Conservation (phyloP, 257 asterid genomes). For the Solanum sitiens region DNA sequence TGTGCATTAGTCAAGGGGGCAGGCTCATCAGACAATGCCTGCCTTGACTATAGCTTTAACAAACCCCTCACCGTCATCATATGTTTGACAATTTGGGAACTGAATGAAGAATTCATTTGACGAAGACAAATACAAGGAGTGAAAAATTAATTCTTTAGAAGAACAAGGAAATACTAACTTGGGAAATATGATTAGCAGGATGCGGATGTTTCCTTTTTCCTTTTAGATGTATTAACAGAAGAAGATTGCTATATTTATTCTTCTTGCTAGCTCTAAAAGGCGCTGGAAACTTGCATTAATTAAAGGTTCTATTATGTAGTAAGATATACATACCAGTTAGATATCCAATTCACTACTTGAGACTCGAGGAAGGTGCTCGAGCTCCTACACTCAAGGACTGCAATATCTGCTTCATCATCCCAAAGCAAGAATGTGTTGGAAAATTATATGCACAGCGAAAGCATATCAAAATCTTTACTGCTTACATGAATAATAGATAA, state of each 20-base stretch:
- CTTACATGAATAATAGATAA: too few species aligned
- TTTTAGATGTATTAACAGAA: not conserved
- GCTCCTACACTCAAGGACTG: too few species aligned
- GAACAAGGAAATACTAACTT: too few species aligned
- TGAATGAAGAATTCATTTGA: slow-evolving; percentile 88
- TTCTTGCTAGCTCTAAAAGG: not conserved
- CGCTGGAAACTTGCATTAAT: not conserved
- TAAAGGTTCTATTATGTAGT: not conserved
- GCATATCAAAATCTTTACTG: too few species aligned
- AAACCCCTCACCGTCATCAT: slow-evolving; percentile 54
- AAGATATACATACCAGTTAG: not conserved
- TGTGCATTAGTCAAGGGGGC: slow-evolving; percentile 59
- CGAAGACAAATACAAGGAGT: not conserved
- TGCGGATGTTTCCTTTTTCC: too few species aligned
- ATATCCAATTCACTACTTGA: not conserved
- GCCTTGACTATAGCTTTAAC: slow-evolving; percentile 47
- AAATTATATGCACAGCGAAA: too few species aligned
- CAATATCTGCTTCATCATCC: too few species aligned
- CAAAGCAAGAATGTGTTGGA: too few species aligned
- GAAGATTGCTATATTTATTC: not conserved
- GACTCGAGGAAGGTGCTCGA: not conserved
- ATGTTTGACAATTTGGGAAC: slow-evolving; percentile 87
- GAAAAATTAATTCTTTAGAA: too few species aligned
- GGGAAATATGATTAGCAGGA: too few species aligned
- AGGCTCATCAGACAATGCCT: slow-evolving; percentile 68